A percentile compares a stretch with the other conserved stretches of the same genome.
Evolutionary conservation across 176 grass and related monocot genomes (phyloP).

Genomic region (Hsuehochloa calcarea): DNA sequence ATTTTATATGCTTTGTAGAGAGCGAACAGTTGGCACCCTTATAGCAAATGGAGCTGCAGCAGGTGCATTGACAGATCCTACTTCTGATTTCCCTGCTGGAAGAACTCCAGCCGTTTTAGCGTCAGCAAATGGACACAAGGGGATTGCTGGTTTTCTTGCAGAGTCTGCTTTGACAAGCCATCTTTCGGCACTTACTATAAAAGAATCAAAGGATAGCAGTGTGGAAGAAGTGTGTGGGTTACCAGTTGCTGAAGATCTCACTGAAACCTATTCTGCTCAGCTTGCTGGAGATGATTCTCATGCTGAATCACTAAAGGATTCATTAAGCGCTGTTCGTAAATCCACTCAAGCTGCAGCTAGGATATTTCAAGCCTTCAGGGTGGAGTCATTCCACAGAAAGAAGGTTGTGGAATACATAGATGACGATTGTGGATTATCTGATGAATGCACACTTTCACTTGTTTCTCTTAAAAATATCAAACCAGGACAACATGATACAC

Average conservation of each 20-base stretch:
- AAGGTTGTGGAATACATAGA: conserved; percentile 75
- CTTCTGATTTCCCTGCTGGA: conserved; percentile 67
- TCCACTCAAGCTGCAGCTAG: conserved; percentile 84
- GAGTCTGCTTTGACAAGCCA: conserved; percentile 84
- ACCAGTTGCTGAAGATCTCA: conserved; percentile 25
- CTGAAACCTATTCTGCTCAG: conserved; percentile 26
- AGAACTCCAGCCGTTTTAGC: conserved; percentile 88
- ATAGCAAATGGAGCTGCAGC: conserved; percentile 65
- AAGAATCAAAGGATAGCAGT: conserved; percentile 47
- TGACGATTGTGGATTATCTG: conserved; percentile 73
- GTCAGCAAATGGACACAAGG: conserved; percentile 85
- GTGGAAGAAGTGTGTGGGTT: conserved; percentile 24
- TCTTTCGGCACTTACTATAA: conserved; percentile 61
- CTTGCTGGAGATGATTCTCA: conserved; percentile 37
- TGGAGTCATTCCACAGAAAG: conserved; percentile 96
- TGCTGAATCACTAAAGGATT: conserved; percentile 56
- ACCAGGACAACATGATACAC: conserved; percentile 51
- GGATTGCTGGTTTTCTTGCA: conserved; percentile 86
- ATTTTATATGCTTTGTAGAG: conserved; percentile 48
- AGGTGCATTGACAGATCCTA: conserved; percentile 74
- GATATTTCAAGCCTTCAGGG: conserved; percentile 94
- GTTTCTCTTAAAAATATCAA: conserved; percentile 66
- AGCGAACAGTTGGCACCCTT: conserved; percentile 56
- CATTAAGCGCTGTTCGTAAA: conserved; percentile 73
- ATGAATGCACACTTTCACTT: conserved; percentile 75